Percentiles rank a stretch among this genome's conserved stretches.
Conservation (phyloP, 2,329 filamentous ascomycete genomes). For the Apiospora arundinis region DNA sequence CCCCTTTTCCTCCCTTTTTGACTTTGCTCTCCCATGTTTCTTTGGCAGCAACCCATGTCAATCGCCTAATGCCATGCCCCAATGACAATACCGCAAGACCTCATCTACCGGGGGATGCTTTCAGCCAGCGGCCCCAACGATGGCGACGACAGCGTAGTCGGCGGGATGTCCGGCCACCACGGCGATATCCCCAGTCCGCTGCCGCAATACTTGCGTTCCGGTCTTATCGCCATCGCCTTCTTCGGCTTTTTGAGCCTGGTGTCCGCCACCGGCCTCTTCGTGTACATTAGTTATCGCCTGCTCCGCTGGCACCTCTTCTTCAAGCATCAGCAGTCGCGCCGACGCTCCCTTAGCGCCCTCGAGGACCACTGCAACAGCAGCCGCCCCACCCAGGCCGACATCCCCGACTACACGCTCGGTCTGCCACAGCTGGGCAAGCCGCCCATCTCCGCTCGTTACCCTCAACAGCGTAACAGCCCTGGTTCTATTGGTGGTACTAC, state of each 20-base stretch:
- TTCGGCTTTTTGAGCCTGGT: constrained; percentile 26
- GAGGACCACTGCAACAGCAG: neutral
- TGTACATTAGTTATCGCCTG: constrained; percentile 25
- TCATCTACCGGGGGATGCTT: neutral
- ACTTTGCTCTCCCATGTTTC: no score
- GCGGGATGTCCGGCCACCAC: neutral
- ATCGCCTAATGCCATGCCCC: neutral
- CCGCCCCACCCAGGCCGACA: neutral
- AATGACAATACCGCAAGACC: neutral
- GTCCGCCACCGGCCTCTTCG: constrained; percentile 22
- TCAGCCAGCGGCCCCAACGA: neutral
- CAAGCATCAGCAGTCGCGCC: constrained; percentile 8
- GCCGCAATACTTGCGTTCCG: constrained; percentile 19
- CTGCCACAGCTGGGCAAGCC: neutral
- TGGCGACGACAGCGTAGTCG: neutral
- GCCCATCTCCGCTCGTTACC: neutral
- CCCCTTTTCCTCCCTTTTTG: no score
- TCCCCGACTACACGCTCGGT: neutral
- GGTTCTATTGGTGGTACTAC: neutral
- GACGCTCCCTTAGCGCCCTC: neutral
- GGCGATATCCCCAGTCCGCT: constrained; percentile 3
- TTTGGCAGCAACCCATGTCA: neutral
- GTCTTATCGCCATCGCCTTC: constrained; percentile 26
- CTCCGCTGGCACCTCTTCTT: constrained; percentile 31
- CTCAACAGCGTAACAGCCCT: neutral